These are phyloP conservation scores for Aspergillus costaricaensis DNA, from an alignment of 2,329 filamentous ascomycete species.

Conservation along the genomic window DNA sequence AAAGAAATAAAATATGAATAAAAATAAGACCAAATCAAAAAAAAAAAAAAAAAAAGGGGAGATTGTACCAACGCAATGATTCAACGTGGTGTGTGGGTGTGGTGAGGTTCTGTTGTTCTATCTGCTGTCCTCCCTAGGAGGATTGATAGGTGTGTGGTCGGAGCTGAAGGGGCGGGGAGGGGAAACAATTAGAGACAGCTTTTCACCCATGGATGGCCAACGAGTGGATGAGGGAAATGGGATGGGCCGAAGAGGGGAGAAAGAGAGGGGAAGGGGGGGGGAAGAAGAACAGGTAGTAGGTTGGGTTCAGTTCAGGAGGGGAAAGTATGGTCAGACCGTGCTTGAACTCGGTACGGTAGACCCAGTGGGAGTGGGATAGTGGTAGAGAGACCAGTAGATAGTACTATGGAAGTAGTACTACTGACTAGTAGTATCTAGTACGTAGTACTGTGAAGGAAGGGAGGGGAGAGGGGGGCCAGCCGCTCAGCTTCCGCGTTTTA, in stretches of 20 bases:
- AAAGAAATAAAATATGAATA: background rate
- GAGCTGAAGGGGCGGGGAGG: constrained; percentile 8
- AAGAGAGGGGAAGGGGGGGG: too few relatives aligned
- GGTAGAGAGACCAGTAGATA: background rate
- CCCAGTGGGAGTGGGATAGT: constrained; percentile 3
- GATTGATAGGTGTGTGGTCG: background rate
- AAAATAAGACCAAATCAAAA: background rate
- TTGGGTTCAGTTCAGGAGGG: constrained; percentile 24
- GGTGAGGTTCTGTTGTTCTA: background rate
- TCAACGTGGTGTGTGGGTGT: background rate
- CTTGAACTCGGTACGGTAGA: background rate
- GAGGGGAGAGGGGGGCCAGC: constrained; percentile 5
- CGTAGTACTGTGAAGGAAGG: background rate
- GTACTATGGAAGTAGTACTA: background rate
- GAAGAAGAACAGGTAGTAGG: background rate
- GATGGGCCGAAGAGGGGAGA: constrained; percentile 16
- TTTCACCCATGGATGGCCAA: constrained; percentile 13
- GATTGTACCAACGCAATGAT: constrained; percentile 3
- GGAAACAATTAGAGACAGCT: constrained; percentile 19
- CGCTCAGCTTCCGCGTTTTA: constrained; percentile 27
- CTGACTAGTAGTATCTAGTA: too few relatives aligned
- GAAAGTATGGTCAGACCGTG: constrained; percentile 7
- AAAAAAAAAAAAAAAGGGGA: background rate
- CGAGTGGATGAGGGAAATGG: constrained; percentile 8
- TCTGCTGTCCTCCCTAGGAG: background rate